Conservation (phyloP, 139 green algal species). For the Axilococcus clingmanii region DNA sequence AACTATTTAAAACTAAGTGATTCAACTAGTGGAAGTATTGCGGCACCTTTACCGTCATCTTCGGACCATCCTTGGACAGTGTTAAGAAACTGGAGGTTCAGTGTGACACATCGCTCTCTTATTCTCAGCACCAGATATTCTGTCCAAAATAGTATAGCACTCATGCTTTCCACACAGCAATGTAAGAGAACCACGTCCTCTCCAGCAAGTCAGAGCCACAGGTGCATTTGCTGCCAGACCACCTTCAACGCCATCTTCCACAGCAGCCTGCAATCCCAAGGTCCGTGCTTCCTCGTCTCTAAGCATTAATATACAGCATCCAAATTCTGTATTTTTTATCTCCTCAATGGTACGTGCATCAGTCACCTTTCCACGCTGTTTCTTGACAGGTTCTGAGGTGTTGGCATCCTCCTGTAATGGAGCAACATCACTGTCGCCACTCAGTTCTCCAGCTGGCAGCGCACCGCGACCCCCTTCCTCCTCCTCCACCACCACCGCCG, state of each 20-base stretch:
- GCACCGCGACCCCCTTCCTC: background rate
- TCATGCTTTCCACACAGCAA: constrained; percentile 72
- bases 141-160: constrained; percentile 55
- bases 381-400: constrained; percentile 6
- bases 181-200: constrained; percentile 51
- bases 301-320: constrained; percentile 35
- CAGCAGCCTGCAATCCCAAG: constrained; percentile 5
- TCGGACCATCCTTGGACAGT: too few species aligned
- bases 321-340: constrained; percentile 17
- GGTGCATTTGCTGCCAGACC: constrained; percentile 46
- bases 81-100: too few species aligned
- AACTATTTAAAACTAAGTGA: too few species aligned
- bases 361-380: background rate
- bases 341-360: constrained; percentile 15
- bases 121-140: too few species aligned
- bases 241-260: constrained; percentile 13
- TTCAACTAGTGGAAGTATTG: too few species aligned
- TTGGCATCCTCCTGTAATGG: background rate
- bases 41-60: too few species aligned
- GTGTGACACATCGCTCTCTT: too few species aligned
- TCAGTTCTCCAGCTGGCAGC: too few species aligned
- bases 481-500: constrained; percentile 1
- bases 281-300: constrained; percentile 30
- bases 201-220: constrained; percentile 71
- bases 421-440: background rate